These are phyloP conservation scores for Penicillium brasilianum DNA, from an alignment of 2,329 filamentous ascomycete species.

Conservation along the genomic window DNA sequence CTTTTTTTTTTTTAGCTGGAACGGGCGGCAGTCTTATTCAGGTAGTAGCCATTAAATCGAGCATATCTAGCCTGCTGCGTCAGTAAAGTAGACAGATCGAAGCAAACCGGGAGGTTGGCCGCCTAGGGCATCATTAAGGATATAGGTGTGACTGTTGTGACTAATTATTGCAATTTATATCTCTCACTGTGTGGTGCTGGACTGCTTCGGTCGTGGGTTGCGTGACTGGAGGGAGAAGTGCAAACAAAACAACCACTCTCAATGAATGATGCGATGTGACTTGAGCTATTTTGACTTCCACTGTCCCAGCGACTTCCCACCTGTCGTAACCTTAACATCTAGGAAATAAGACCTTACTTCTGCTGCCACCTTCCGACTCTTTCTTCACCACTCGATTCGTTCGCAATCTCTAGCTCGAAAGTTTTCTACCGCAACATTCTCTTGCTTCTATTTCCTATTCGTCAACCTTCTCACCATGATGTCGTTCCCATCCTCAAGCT, in stretches of 20 bases:
- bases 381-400: slow-evolving; percentile 4
- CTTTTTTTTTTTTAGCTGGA: no score
- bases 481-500: slow-evolving; percentile 7
- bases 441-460: slow-evolving; percentile 2
- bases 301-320: background rate
- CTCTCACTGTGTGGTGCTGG: background rate
- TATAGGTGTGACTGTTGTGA: background rate
- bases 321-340: slow-evolving; percentile 1
- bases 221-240: slow-evolving; percentile 1
- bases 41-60: no score
- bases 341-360: slow-evolving; percentile 5
- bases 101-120: background rate
- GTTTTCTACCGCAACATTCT: slow-evolving; percentile 5
- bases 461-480: slow-evolving; percentile 8
- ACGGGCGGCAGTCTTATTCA: no score
- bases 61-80: background rate
- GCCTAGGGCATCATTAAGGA: background rate
- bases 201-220: slow-evolving; percentile 1
- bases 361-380: slow-evolving; percentile 3
- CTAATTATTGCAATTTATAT: background rate
- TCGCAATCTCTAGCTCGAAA: slow-evolving; percentile 1
- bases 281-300: background rate
- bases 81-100: background rate
- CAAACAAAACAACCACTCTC: background rate
- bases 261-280: slow-evolving; percentile 1